These are phyloP conservation scores for Zygosaccharomyces bailii DNA, from an alignment of 805 yeast genomes.

Conservation along the genomic window DNA sequence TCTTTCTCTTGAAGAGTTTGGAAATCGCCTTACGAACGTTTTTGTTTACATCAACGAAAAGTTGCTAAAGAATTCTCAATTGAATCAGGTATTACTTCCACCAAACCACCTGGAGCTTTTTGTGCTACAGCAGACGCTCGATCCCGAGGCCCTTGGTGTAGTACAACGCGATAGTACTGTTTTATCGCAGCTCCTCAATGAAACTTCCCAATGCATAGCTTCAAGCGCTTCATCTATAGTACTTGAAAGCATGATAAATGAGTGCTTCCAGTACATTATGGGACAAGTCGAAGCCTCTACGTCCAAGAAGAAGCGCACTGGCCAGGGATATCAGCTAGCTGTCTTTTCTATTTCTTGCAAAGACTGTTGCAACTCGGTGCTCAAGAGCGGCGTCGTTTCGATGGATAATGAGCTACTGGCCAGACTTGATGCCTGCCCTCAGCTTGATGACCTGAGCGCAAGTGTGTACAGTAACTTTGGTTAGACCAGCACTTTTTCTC, in stretches of 20 bases:
- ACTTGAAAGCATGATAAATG: constrained; percentile 30
- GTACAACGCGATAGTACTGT: constrained; percentile 32
- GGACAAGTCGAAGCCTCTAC: constrained; percentile 22
- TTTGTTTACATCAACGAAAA: constrained; percentile 32
- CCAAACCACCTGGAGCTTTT: constrained; percentile 45
- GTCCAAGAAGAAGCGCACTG: constrained; percentile 18
- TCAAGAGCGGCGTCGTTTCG: constrained; percentile 26
- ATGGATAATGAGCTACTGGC: constrained; percentile 25
- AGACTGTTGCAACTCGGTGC: constrained; percentile 29
- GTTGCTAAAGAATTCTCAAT: constrained; percentile 29
- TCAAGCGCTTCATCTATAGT: constrained; percentile 29
- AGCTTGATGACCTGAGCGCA: constrained; percentile 84
- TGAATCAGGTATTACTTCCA: constrained; percentile 47
- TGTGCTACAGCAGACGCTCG: constrained; percentile 53
- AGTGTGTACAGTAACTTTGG: constrained; percentile 78
- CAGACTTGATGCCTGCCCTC: constrained; percentile 34
- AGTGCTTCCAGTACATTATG: constrained; percentile 32
- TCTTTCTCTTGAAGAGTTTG: constrained; percentile 59
- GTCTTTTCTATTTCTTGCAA: constrained; percentile 31
- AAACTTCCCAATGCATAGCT: constrained; percentile 43
- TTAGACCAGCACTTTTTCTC: not conserved
- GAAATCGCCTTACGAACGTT: constrained; percentile 40
- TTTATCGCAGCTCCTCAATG: constrained; percentile 40
- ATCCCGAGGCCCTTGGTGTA: constrained; percentile 38
- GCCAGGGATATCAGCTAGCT: constrained; percentile 28